These are phyloP conservation scores for Coemansia pectinata DNA, from an alignment of 192 early-diverging fungal species.

Conservation along the genomic window DNA sequence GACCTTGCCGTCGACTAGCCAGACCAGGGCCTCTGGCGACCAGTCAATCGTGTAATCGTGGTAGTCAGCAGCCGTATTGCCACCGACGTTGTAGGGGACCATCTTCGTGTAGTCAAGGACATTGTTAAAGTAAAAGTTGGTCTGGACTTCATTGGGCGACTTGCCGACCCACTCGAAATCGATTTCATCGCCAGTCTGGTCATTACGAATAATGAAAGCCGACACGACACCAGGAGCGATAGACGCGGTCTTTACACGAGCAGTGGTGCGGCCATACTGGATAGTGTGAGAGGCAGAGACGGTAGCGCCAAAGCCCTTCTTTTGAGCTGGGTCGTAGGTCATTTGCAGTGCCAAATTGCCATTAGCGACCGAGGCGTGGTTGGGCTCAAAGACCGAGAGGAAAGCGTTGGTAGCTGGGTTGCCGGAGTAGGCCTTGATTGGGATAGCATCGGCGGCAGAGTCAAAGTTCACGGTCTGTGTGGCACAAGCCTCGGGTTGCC, in stretches of 20 bases:
- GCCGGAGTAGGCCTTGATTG: conserved; percentile 29
- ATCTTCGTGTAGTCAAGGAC: conserved; percentile 60
- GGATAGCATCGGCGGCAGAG: conserved; percentile 27
- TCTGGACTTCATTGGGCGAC: conserved; percentile 57
- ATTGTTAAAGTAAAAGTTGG: conserved; percentile 64
- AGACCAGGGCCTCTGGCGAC: conserved; percentile 56
- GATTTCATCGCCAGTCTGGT: conserved; percentile 63
- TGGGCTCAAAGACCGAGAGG: conserved; percentile 50
- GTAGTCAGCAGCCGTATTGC: conserved; percentile 50
- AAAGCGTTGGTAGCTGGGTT: conserved; percentile 46
- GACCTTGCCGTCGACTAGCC: conserved; percentile 59
- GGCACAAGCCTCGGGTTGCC: conserved; percentile 38
- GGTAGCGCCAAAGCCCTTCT: conserved; percentile 63
- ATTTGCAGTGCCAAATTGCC: conserved; percentile 36
- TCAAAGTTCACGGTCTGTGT: conserved; percentile 37
- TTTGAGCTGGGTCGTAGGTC: conserved; percentile 42
- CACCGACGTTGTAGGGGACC: conserved; percentile 25
- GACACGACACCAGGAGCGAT: conserved; percentile 59
- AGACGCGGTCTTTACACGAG: conserved; percentile 60
- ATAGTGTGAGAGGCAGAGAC: conserved; percentile 49
- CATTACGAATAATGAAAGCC: conserved; percentile 57
- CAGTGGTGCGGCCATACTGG: conserved; percentile 62
- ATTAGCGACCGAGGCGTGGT: conserved; percentile 18
- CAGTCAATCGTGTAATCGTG: conserved; percentile 68
- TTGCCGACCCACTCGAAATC: conserved; percentile 72